Percentiles rank a stretch among this genome's conserved stretches.
Conservation (phyloP, 441 rosid species). For the Adansonia gregorii region DNA sequence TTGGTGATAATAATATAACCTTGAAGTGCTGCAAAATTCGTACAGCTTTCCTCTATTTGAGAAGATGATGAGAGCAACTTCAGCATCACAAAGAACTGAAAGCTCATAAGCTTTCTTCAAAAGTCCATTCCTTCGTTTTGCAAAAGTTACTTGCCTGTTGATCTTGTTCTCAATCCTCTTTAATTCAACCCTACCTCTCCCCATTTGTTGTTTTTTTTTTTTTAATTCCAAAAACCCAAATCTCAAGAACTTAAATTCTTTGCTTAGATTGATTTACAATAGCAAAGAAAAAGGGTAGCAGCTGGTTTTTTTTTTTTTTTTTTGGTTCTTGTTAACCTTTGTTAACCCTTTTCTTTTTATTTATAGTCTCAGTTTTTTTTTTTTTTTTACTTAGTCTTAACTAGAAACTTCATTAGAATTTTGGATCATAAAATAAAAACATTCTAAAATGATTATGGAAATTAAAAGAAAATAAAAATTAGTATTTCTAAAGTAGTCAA, state of each 20-base stretch:
- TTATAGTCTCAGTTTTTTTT: not conserved
- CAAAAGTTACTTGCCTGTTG: conserved; percentile 99
- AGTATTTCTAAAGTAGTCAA: no score
- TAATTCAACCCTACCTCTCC: conserved; percentile 98
- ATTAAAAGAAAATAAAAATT: no score
- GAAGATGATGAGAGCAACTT: conserved; percentile 99
- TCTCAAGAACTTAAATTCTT: not conserved
- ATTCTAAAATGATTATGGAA: no score
- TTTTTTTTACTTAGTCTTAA: not conserved
- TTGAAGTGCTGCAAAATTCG: conserved; percentile 98
- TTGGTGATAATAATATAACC: conserved; percentile 53
- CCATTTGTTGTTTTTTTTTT: conserved; percentile 49
- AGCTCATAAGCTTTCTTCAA: conserved; percentile 99
- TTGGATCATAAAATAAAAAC: not conserved
- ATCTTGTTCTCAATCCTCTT: conserved; percentile 99
- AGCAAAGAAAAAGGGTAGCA: not conserved
- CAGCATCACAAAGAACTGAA: conserved; percentile 97
- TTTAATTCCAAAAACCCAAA: no score
- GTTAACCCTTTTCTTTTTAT: not conserved
- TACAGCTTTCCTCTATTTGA: conserved; percentile 97
- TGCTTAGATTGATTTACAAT: not conserved
- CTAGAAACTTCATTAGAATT: conserved; percentile 20
- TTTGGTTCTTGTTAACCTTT: not conserved
- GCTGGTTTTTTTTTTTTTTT: not conserved
- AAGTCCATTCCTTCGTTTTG: conserved; percentile 94